A percentile compares a stretch with the other conserved stretches of the same genome.
phyloP scores from a whole-genome alignment of 768 basidiomycete species.

The Lactarius vividus region DNA sequence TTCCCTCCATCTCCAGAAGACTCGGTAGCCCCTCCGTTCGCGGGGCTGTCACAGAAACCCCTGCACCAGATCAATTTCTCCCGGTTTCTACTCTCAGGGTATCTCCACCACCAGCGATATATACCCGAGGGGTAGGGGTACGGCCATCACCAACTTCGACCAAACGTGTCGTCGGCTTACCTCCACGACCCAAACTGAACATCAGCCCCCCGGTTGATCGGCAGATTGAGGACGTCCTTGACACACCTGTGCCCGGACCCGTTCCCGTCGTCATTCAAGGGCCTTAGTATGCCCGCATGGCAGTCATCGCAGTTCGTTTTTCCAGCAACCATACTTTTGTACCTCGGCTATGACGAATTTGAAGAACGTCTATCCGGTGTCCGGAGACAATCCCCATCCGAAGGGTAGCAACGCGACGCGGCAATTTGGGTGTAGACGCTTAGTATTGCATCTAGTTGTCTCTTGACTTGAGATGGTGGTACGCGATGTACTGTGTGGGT shows the following conservation, averaged over 20 bases:
- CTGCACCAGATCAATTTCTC: not conserved
- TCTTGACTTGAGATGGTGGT: not conserved
- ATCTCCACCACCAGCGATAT: not conserved
- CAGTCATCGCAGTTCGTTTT: not conserved
- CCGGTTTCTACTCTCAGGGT: not conserved
- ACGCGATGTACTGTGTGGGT: not conserved
- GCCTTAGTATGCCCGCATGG: not conserved
- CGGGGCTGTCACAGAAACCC: not conserved
- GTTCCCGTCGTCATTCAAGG: not conserved
- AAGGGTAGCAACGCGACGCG: not conserved
- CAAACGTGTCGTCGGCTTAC: slow-evolving; percentile 30
- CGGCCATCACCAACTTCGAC: not conserved
- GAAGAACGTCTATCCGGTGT: not conserved
- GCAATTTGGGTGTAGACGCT: not conserved
- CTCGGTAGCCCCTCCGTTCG: not conserved
- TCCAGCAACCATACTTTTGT: not conserved
- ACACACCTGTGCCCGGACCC: not conserved
- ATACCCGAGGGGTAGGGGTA: not conserved
- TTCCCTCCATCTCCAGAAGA: not conserved
- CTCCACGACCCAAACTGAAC: slow-evolving; percentile 29
- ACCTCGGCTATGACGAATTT: not conserved
- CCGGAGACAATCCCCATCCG: not conserved
- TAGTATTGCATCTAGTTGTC: not conserved
- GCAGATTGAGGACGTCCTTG: not conserved
- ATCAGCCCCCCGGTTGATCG: not conserved